Conservation (phyloP, 2,329 filamentous ascomycete species). For the Knufia petricola region DNA sequence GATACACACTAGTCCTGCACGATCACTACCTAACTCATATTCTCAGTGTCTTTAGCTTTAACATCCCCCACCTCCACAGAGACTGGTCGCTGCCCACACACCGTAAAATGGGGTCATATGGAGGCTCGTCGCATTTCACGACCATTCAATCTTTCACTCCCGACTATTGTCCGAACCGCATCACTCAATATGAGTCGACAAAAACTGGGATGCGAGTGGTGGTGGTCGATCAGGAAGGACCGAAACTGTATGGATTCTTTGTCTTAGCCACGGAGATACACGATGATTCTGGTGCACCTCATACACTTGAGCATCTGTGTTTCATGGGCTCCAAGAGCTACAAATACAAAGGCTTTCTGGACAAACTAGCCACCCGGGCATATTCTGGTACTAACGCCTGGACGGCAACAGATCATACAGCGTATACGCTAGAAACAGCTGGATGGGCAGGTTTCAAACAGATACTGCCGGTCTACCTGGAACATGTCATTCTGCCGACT, state of each 20-base stretch:
- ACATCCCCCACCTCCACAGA: too few relatives aligned
- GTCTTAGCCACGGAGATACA: slow-evolving; percentile 93
- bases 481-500: slow-evolving; percentile 84
- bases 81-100: background rate
- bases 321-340: slow-evolving; percentile 93
- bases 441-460: slow-evolving; percentile 96
- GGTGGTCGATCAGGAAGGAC: slow-evolving; percentile 82
- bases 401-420: slow-evolving; percentile 93
- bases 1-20: background rate
- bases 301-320: slow-evolving; percentile 71
- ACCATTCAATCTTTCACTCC: slow-evolving; percentile 76
- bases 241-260: slow-evolving; percentile 94
- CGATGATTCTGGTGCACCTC: slow-evolving; percentile 88
- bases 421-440: slow-evolving; percentile 88
- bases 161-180: slow-evolving; percentile 77
- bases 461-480: slow-evolving; percentile 87
- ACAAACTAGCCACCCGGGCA: slow-evolving; percentile 84
- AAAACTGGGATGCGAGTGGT: slow-evolving; percentile 91
- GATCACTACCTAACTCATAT: slow-evolving; percentile 2
- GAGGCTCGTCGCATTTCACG: slow-evolving; percentile 54
- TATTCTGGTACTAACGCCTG: slow-evolving; percentile 95
- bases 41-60: background rate
- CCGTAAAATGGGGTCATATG: slow-evolving; percentile 5
- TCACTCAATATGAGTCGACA: slow-evolving; percentile 93
- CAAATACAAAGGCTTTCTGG: slow-evolving; percentile 86